A percentile compares a stretch with the other conserved stretches of the same genome.
Conservation (phyloP, 2,329 filamentous ascomycete species). For the Fusarium dimerum region DNA sequence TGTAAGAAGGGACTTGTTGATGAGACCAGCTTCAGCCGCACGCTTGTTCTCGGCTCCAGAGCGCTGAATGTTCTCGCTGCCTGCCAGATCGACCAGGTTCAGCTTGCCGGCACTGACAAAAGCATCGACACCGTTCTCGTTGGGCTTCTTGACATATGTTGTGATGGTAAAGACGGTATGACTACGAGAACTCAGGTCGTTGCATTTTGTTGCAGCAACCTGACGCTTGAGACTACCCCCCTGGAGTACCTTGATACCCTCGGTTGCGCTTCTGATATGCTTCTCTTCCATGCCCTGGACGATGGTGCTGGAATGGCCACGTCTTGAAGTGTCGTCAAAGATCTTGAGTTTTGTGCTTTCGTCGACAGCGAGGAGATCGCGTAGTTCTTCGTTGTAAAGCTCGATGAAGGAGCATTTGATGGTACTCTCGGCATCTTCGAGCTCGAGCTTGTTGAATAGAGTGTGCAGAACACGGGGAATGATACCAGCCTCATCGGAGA, state of each 20-base stretch:
- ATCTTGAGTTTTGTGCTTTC: slow-evolving; percentile 90
- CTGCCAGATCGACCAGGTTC: slow-evolving; percentile 93
- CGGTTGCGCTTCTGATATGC: slow-evolving; percentile 80
- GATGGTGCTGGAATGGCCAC: slow-evolving; percentile 80
- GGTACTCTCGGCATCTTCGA: slow-evolving; percentile 76
- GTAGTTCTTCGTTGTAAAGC: slow-evolving; percentile 95
- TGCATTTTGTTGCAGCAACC: slow-evolving; percentile 99
- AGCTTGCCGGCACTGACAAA: slow-evolving; percentile 90
- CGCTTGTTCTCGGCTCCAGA: slow-evolving; percentile 98
- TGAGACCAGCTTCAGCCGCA: slow-evolving; percentile 90
- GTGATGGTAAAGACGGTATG: slow-evolving; percentile 98
- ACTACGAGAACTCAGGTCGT: slow-evolving; percentile 93
- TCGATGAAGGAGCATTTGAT: slow-evolving; percentile 99
- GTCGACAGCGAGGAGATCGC: slow-evolving; percentile 82
- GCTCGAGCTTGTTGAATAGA: slow-evolving; percentile 81
- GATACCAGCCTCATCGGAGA: slow-evolving; percentile 91
- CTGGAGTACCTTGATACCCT: slow-evolving; percentile 86
- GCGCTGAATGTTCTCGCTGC: slow-evolving; percentile 95
- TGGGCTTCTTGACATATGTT: slow-evolving; percentile 79
- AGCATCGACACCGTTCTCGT: slow-evolving; percentile 84
- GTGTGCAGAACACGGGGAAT: slow-evolving; percentile 88
- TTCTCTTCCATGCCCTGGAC: slow-evolving; percentile 98
- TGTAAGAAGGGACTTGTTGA: slow-evolving; percentile 96
- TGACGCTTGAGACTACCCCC: slow-evolving; percentile 90
- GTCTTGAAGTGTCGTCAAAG: slow-evolving; percentile 85